Conservation (phyloP, 2,329 filamentous ascomycete genomes). For the Thielaviopsis populi region DNA sequence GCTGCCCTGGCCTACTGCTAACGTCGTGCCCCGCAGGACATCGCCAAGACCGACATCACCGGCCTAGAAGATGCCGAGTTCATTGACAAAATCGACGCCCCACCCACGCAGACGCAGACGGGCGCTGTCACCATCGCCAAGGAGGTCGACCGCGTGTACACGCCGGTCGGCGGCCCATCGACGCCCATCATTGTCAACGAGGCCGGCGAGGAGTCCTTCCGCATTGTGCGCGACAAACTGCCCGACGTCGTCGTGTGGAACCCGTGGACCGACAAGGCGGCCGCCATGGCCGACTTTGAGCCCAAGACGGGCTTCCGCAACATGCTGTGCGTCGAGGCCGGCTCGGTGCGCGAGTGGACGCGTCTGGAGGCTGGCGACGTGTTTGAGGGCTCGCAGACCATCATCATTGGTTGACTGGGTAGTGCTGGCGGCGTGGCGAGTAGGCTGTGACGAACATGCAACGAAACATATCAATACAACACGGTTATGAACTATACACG, state of each 20-base stretch:
- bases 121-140: conserved; percentile 52
- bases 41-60: conserved; percentile 53
- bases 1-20: neutral
- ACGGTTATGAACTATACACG: neutral
- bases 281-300: conserved; percentile 69
- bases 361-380: conserved; percentile 65
- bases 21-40: conserved; percentile 44
- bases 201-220: conserved; percentile 48
- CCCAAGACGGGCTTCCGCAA: conserved; percentile 82
- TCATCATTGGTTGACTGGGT: conserved; percentile 21
- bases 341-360: conserved; percentile 67
- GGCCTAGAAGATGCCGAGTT: conserved; percentile 67
- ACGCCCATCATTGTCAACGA: conserved; percentile 46
- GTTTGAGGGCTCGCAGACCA: conserved; percentile 47
- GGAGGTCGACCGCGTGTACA: conserved; percentile 84
- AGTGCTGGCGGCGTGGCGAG: neutral
- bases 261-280: conserved; percentile 77
- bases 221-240: conserved; percentile 69
- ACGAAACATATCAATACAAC: neutral
- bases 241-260: conserved; percentile 93
- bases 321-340: conserved; percentile 91
- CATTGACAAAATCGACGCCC: conserved; percentile 65
- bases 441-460: neutral
- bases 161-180: conserved; percentile 45
- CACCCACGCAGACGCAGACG: conserved; percentile 49